phyloP scores from a whole-genome alignment of 768 basidiomycete species.

The Boletus patriciae region DNA sequence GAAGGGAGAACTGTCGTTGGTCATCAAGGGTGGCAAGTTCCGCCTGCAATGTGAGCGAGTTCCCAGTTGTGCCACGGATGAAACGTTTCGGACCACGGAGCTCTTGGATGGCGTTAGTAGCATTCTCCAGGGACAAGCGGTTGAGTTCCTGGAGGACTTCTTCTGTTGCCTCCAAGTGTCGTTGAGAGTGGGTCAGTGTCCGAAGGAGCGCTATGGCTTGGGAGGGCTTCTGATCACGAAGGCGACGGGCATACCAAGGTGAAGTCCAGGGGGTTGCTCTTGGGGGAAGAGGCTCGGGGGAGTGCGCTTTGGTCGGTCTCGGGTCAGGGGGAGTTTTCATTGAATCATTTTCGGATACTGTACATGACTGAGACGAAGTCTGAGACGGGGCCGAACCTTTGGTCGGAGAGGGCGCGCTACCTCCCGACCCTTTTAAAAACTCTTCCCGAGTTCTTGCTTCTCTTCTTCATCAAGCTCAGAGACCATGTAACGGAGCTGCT shows the following conservation, averaged over 20 bases:
- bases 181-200: not conserved
- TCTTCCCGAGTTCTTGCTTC: not conserved
- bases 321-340: not conserved
- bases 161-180: too few species aligned
- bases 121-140: too few species aligned
- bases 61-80: too few species aligned
- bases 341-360: too few species aligned
- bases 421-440: constrained; percentile 6
- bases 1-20: not conserved
- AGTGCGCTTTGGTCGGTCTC: not conserved
- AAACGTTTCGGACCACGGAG: too few species aligned
- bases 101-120: too few species aligned
- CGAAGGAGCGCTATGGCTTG: not conserved
- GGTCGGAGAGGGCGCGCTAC: not conserved
- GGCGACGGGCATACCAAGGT: constrained; percentile 3
- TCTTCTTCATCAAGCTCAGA: not conserved
- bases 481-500: not conserved
- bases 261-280: not conserved
- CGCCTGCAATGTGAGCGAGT: not conserved
- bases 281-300: not conserved
- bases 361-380: too few species aligned
- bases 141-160: too few species aligned
- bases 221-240: constrained; percentile 1
- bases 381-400: not conserved
- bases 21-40: not conserved